phyloP scores from a whole-genome alignment of 1,284 basidiomycete genomes.

The Trametes hirsuta region DNA sequence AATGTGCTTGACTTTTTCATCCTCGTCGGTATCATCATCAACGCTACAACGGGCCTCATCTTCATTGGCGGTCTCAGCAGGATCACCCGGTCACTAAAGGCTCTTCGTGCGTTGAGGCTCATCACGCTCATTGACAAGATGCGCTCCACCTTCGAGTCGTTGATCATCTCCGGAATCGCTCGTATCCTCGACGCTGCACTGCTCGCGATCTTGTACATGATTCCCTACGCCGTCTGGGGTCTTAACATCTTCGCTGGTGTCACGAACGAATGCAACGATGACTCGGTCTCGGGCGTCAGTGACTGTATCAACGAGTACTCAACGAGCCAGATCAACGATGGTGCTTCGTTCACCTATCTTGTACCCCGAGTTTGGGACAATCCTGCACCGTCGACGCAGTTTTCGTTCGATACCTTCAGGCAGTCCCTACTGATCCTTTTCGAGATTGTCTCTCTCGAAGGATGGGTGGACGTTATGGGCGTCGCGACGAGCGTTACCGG shows the following conservation, averaged over 20 bases:
- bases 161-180: slow-evolving; percentile 86
- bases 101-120: slow-evolving; percentile 85
- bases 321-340: slow-evolving; percentile 50
- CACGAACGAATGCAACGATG: slow-evolving; percentile 89
- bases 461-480: slow-evolving; percentile 93
- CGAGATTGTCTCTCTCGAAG: slow-evolving; percentile 95
- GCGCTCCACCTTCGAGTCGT: slow-evolving; percentile 89
- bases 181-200: slow-evolving; percentile 92
- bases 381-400: slow-evolving; percentile 82
- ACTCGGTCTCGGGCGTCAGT: slow-evolving; percentile 51
- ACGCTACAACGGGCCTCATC: slow-evolving; percentile 78
- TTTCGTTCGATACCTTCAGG: slow-evolving; percentile 91
- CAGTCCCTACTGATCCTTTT: slow-evolving; percentile 91
- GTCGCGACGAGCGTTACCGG: slow-evolving; percentile 84
- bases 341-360: slow-evolving; percentile 62
- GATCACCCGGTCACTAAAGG: slow-evolving; percentile 86
- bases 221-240: slow-evolving; percentile 98
- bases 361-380: slow-evolving; percentile 91
- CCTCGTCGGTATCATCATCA: slow-evolving; percentile 81
- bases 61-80: slow-evolving; percentile 84
- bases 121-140: slow-evolving; percentile 90
- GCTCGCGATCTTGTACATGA: slow-evolving; percentile 94
- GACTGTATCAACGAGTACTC: slow-evolving; percentile 81
- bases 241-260: slow-evolving; percentile 91
- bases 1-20: slow-evolving; percentile 92